Conservation (phyloP, 495 filamentous ascomycete genomes). For the Talaromyces stipitatus region DNA sequence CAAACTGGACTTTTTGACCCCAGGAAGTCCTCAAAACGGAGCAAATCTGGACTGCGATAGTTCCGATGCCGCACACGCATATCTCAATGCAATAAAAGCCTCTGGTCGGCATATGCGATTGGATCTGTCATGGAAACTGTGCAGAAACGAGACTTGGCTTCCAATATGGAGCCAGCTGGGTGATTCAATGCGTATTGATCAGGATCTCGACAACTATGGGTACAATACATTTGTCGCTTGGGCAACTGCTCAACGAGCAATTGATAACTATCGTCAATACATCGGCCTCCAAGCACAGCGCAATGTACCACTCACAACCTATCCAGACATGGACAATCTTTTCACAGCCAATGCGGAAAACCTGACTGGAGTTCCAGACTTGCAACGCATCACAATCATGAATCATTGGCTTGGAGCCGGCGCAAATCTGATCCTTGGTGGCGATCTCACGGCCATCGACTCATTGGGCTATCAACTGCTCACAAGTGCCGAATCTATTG, state of each 20-base stretch:
- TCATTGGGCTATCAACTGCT: not conserved
- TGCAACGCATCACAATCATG: not conserved
- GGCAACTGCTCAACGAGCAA: not conserved
- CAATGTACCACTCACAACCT: not conserved
- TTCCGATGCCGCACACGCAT: not conserved
- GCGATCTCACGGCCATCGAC: not conserved
- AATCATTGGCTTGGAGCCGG: slow-evolving; percentile 3
- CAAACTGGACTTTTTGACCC: not conserved
- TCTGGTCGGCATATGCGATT: not conserved
- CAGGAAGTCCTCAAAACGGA: not conserved
- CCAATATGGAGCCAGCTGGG: not conserved
- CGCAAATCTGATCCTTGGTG: not conserved
- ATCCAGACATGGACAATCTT: slow-evolving; percentile 2
- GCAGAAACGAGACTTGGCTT: not conserved
- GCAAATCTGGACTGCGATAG: not conserved
- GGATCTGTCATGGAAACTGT: slow-evolving; percentile 1
- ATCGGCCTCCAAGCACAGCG: not conserved
- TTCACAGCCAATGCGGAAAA: not conserved
- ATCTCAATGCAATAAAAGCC: not conserved
- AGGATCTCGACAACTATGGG: not conserved
- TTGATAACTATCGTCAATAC: slow-evolving; percentile 1
- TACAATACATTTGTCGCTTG: not conserved
- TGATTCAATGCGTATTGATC: not conserved
- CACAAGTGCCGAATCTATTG: not conserved
- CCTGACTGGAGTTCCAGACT: not conserved